A percentile compares a stretch with the other conserved stretches of the same genome.
phyloP scores from a whole-genome alignment of 345 rosid genomes.

The Limnanthes douglasii region DNA sequence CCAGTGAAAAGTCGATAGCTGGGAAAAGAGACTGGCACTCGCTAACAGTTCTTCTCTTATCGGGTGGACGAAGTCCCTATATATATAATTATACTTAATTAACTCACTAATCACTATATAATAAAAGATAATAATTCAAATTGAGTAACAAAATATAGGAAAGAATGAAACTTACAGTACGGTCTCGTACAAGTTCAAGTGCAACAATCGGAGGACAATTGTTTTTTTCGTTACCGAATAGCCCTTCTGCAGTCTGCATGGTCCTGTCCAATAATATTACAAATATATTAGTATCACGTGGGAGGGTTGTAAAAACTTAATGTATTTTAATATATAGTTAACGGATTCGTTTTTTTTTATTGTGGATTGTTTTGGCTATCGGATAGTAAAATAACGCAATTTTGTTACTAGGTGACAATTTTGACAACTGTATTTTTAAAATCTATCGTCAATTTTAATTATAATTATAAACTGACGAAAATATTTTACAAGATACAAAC shows the following conservation, averaged over 20 bases:
- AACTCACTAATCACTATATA: not conserved
- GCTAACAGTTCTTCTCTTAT: conserved; percentile 45
- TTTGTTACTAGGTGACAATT: too few relatives aligned
- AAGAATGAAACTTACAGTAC: conserved; percentile 25
- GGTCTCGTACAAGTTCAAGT: conserved; percentile 63
- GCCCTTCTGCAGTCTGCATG: conserved; percentile 66
- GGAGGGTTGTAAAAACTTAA: too few relatives aligned
- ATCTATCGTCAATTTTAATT: too few relatives aligned
- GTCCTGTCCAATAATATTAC: too few relatives aligned
- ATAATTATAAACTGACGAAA: too few relatives aligned
- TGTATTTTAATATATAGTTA: too few relatives aligned
- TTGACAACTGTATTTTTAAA: too few relatives aligned
- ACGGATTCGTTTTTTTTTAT: too few relatives aligned
- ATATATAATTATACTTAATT: not conserved
- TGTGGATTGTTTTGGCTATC: too few relatives aligned
- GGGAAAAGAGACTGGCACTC: conserved; percentile 44
- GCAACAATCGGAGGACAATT: conserved; percentile 46
- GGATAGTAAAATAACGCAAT: too few relatives aligned
- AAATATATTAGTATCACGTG: too few relatives aligned
- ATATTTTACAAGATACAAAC: too few relatives aligned
- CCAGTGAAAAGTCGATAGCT: conserved; percentile 56
- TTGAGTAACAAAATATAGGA: not conserved
- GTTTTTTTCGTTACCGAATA: conserved; percentile 29
- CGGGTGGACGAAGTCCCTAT: conserved; percentile 64
- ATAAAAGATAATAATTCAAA: not conserved